Evolutionary conservation across 768 basidiomycete genomes (phyloP).

Genomic region (Lactarius vividus): DNA sequence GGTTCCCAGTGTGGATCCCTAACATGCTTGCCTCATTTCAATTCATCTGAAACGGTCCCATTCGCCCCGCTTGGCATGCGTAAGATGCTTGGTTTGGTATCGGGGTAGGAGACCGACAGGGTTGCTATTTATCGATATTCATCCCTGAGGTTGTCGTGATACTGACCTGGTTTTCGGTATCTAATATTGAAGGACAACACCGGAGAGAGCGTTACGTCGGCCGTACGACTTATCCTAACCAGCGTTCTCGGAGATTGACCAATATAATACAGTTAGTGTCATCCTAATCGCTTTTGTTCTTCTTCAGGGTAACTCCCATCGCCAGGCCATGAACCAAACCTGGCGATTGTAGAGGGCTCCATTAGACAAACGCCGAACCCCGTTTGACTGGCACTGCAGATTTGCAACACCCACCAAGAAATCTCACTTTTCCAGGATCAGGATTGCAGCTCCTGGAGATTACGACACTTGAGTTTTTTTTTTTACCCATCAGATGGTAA

Average conservation of each 20-base stretch:
- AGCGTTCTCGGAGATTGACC: slow-evolving; percentile 10
- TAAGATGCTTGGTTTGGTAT: neutral
- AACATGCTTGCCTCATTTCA: neutral
- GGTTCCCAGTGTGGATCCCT: neutral
- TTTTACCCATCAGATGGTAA: slow-evolving; percentile 47
- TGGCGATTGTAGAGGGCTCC: slow-evolving; percentile 54
- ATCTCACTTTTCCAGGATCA: slow-evolving; percentile 43
- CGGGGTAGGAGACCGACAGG: slow-evolving; percentile 6
- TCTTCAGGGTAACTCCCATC: slow-evolving; percentile 62
- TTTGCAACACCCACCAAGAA: slow-evolving; percentile 40
- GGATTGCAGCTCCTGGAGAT: slow-evolving; percentile 38
- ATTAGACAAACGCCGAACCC: slow-evolving; percentile 4
- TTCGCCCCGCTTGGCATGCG: slow-evolving; percentile 56
- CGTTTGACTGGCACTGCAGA: slow-evolving; percentile 33
- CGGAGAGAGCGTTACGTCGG: slow-evolving; percentile 44
- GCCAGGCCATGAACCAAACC: slow-evolving; percentile 66
- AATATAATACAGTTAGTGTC: slow-evolving; percentile 67
- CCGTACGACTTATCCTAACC: slow-evolving; percentile 13
- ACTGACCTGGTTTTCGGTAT: slow-evolving; percentile 25
- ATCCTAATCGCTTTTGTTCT: slow-evolving; percentile 70
- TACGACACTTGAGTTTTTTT: slow-evolving; percentile 38
- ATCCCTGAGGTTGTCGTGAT: slow-evolving; percentile 53
- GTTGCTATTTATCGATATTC: neutral
- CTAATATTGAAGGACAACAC: slow-evolving; percentile 18
- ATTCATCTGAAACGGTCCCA: slow-evolving; percentile 35